Conservation (phyloP, 78 protist species). For the Dictyostelium firmibasis region DNA sequence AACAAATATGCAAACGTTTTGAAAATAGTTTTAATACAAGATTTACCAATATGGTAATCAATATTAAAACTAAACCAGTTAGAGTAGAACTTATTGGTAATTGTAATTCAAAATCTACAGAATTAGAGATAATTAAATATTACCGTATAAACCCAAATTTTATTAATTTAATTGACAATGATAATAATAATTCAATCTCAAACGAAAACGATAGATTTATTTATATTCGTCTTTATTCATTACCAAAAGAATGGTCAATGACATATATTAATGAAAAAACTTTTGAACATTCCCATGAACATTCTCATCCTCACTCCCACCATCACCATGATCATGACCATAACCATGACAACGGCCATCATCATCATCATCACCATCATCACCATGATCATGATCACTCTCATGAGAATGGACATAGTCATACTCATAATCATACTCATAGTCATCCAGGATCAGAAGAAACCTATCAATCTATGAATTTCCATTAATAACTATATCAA, state of each 20-base stretch:
- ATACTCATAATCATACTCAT: background rate
- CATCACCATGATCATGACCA: background rate
- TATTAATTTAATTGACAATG: background rate
- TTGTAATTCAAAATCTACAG: background rate
- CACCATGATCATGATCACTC: background rate
- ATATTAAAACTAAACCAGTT: background rate
- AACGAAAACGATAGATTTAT: background rate
- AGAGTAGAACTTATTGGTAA: background rate
- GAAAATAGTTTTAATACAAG: background rate
- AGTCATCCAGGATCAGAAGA: background rate
- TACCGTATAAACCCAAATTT: background rate
- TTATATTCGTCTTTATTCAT: background rate
- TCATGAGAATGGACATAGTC: background rate
- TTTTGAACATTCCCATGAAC: background rate
- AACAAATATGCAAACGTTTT: background rate
- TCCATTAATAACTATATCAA: background rate
- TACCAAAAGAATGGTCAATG: slow-evolving; percentile 1
- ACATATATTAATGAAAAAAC: background rate
- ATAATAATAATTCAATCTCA: background rate
- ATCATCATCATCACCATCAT: background rate
- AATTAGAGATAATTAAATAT: background rate
- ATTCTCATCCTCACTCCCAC: background rate
- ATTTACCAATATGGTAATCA: background rate
- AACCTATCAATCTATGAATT: background rate
- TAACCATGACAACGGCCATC: background rate